Evolutionary conservation across 2,329 filamentous ascomycete species (phyloP).

Genomic region (Calonectria pauciramosa): DNA sequence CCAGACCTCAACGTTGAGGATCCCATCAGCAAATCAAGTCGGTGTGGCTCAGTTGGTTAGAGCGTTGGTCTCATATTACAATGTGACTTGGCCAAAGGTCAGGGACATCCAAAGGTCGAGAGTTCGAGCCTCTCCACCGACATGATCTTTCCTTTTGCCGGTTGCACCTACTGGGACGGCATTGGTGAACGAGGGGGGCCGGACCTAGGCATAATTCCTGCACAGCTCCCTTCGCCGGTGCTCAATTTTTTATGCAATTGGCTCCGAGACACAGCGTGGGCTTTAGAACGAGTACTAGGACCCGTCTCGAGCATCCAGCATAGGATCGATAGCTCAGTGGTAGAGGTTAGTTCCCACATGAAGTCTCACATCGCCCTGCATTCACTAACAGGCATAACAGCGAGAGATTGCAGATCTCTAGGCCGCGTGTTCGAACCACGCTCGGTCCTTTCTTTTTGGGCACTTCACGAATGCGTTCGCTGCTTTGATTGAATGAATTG

Average conservation of each 20-base stretch:
- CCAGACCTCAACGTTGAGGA: background rate
- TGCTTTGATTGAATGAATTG: background rate
- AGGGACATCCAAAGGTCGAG: constrained; percentile 27
- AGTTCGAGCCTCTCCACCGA: constrained; percentile 27
- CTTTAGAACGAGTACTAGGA: background rate
- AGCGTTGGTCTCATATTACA: constrained; percentile 23
- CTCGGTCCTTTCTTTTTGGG: constrained; percentile 6
- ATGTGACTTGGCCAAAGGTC: constrained; percentile 21
- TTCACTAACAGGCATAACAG: background rate
- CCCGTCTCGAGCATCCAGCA: background rate
- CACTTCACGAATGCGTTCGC: background rate
- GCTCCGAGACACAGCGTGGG: background rate
- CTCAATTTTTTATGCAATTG: background rate
- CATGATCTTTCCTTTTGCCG: background rate
- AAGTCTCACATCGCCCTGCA: background rate
- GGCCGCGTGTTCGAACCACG: constrained; percentile 11
- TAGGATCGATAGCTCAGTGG: constrained; percentile 12
- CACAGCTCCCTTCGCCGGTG: background rate
- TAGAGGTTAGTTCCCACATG: background rate
- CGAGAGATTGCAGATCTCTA: constrained; percentile 15
- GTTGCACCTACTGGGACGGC: background rate
- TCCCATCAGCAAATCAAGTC: constrained; percentile 16
- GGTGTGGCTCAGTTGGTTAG: constrained; percentile 28
- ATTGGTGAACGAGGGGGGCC: background rate
- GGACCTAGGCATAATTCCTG: background rate